Evolutionary conservation across 2,329 filamentous ascomycete genomes (phyloP), one percentile per base, ranked within the genome.

Genomic region (Fusarium citri): DNA sequence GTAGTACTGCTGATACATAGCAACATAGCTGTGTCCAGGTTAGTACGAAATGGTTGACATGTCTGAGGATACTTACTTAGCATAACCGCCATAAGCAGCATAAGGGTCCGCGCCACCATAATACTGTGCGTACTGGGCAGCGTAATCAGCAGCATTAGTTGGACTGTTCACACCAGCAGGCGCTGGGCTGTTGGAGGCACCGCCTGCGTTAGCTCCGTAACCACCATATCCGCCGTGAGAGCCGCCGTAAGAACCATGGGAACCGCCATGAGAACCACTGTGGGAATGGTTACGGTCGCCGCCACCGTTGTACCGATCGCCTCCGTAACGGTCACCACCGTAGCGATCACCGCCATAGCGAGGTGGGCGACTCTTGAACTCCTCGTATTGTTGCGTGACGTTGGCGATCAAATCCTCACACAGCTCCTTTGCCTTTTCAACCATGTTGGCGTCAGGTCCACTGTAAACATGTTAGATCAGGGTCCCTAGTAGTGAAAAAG

Each of bases 321-420:
- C 78, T 74, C 80, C 76, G 72, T 85, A 82, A 50, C 91, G 90
- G 64, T 66, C 62, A 8, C 62, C 62, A 31, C 82, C 77, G 37
- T 82, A 77, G 22, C 68, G 68, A 47, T 77, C 67, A 76, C 84
- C 78, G 73, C 80, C 76, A 72, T 85, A 82, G 51, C 91, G 91
- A 66, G 90, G 92, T 18, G 92, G 92, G 10, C 93, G 90, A 72
- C 89, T 89, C 82, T 98, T 98, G 85, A 95, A 97, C 48, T 91
- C 90, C 77, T 98, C 92, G 78, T 98, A 98, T 78, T 97, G 92
- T 67, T 94, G 88, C 76, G 91, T 92, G 58, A 99, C 96, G 72
- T 96, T 97, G 68, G 85, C 87, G 49, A 99, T 87, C 54, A 99
- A 85, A 75, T 97, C 94, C 73, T 95, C 89, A 78, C 95, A 98